Evolutionary conservation across 2,329 filamentous ascomycete species (phyloP).

Genomic region (Xylaria polymorpha): DNA sequence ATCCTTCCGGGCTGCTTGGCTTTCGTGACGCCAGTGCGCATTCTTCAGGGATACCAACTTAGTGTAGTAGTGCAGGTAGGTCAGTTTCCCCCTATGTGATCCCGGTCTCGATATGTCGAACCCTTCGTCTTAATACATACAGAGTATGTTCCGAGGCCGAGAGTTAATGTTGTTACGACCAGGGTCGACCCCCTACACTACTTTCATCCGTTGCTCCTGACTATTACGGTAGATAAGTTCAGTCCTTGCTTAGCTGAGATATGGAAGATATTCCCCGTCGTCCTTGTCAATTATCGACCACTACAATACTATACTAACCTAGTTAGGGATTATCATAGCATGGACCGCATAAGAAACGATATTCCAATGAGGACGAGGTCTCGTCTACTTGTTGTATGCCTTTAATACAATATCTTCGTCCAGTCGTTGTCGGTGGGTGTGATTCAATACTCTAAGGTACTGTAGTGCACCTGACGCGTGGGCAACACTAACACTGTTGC

Average conservation of each 20-base stretch:
- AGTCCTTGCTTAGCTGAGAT: too few species aligned
- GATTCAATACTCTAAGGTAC: not conserved
- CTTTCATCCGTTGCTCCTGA: slow-evolving; percentile 6
- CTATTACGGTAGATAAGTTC: slow-evolving; percentile 2
- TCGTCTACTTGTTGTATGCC: not conserved
- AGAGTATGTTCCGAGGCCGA: not conserved
- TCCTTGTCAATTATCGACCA: slow-evolving; percentile 2
- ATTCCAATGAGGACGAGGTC: slow-evolving; percentile 17
- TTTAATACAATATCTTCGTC: not conserved
- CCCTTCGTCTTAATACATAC: slow-evolving; percentile 1
- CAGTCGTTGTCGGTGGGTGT: not conserved
- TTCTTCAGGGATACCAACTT: not conserved
- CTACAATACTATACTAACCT: slow-evolving; percentile 18
- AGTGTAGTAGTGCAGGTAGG: not conserved
- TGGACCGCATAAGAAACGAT: not conserved
- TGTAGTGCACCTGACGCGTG: not conserved
- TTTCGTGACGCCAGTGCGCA: slow-evolving; percentile 2
- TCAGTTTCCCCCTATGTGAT: not conserved
- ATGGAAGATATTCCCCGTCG: not conserved
- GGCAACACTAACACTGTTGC: slow-evolving; percentile 3
- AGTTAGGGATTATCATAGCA: slow-evolving; percentile 8
- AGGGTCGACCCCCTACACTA: not conserved
- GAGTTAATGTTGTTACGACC: slow-evolving; percentile 15
- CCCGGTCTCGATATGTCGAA: not conserved
- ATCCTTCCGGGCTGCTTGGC: slow-evolving; percentile 14